Evolutionary conservation across 2,329 filamentous ascomycete genomes (phyloP).

Genomic region (Colletotrichum sojae): DNA sequence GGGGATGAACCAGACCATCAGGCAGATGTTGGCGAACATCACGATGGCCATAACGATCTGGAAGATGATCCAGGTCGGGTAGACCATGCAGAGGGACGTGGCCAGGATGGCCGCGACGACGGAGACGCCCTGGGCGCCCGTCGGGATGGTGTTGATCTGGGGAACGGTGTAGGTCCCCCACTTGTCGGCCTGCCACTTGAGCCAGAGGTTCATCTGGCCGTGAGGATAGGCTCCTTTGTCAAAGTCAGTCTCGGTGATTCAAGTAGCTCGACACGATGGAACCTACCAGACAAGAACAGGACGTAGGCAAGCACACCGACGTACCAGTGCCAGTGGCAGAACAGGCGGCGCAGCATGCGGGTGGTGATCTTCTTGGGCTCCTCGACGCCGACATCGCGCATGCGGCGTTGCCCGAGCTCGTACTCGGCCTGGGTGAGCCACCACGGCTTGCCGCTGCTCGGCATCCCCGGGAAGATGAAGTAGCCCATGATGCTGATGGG

Average conservation of each 20-base stretch:
- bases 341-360: slow-evolving; percentile 45
- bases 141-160: slow-evolving; percentile 44
- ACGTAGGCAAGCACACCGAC: slow-evolving; percentile 44
- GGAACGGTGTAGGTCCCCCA: slow-evolving; percentile 42
- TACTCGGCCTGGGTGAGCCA: slow-evolving; percentile 51
- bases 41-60: slow-evolving; percentile 43
- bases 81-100: slow-evolving; percentile 51
- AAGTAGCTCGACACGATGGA: not conserved
- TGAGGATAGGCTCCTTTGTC: slow-evolving; percentile 27
- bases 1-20: slow-evolving; percentile 43
- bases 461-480: slow-evolving; percentile 59
- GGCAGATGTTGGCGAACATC: slow-evolving; percentile 42
- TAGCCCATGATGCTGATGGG: slow-evolving; percentile 66
- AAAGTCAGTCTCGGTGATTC: not conserved
- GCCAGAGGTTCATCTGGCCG: slow-evolving; percentile 43
- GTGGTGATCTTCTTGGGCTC: slow-evolving; percentile 42
- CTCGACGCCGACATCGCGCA: slow-evolving; percentile 42
- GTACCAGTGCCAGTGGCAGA: slow-evolving; percentile 47
- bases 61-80: slow-evolving; percentile 51
- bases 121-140: slow-evolving; percentile 46
- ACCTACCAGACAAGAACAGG: slow-evolving; percentile 37
- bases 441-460: slow-evolving; percentile 53
- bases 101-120: slow-evolving; percentile 45
- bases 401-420: slow-evolving; percentile 50
- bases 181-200: slow-evolving; percentile 40